Evolutionary conservation across 2,329 filamentous ascomycete genomes (phyloP).

Genomic region (Scytalidium lignicola): DNA sequence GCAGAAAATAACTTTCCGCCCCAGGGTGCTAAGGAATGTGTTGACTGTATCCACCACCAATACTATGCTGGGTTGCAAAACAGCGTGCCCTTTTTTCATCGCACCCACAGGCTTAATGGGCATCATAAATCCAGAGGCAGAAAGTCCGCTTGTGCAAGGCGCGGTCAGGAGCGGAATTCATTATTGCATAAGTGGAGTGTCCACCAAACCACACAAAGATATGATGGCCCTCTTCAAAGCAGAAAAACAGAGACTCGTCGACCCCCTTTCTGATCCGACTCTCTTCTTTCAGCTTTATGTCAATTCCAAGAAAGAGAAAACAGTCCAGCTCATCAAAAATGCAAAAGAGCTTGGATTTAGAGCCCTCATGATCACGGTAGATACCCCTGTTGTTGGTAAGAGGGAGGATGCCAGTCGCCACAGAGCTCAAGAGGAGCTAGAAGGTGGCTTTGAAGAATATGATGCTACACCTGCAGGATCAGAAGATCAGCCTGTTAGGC

Average conservation of each 20-base stretch:
- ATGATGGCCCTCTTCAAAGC: too few relatives aligned
- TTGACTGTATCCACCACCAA: conserved; percentile 40
- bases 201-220: conserved; percentile 34
- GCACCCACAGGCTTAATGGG: conserved; percentile 55
- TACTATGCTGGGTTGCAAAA: conserved; percentile 45
- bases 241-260: too few relatives aligned
- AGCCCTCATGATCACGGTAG: conserved; percentile 51
- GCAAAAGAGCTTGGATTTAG: conserved; percentile 40
- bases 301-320: conserved; percentile 44
- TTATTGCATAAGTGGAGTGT: conserved; percentile 45
- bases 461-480: background rate
- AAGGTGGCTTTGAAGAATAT: conserved; percentile 21
- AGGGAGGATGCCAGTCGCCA: conserved; percentile 36
- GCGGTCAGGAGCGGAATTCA: conserved; percentile 44
- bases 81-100: conserved; percentile 53
- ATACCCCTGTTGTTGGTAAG: conserved; percentile 50
- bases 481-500: background rate
- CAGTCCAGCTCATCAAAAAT: conserved; percentile 39
- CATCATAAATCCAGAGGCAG: conserved; percentile 64
- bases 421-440: conserved; percentile 49
- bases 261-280: too few relatives aligned
- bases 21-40: conserved; percentile 51
- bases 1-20: conserved; percentile 40
- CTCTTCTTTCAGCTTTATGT: conserved; percentile 52
- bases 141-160: conserved; percentile 48